Evolutionary conservation across 2,329 filamentous ascomycete species (phyloP).

Genomic region (Microdochium bolleyi): DNA sequence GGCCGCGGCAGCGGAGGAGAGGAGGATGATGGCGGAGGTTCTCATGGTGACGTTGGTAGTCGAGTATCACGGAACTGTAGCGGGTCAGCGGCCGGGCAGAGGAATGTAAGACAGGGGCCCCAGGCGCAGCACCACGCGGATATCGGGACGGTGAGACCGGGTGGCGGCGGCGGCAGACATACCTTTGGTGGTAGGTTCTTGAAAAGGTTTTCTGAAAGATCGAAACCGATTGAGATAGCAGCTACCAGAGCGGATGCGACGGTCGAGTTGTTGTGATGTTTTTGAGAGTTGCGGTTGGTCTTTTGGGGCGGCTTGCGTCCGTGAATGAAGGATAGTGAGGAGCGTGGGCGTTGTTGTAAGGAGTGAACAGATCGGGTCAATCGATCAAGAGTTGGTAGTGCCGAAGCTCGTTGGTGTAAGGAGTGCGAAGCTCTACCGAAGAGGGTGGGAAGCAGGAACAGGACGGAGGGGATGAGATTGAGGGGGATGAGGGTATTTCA

Average conservation of each 20-base stretch:
- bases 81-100: background rate
- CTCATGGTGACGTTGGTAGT: constrained; percentile 24
- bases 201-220: background rate
- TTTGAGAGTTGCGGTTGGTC: background rate
- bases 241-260: background rate
- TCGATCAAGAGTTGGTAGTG: background rate
- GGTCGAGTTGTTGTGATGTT: background rate
- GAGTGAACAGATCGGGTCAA: constrained; percentile 1
- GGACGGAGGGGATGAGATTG: background rate
- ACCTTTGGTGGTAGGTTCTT: background rate
- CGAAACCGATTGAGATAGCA: background rate
- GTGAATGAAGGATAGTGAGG: background rate
- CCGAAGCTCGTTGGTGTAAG: background rate
- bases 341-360: background rate
- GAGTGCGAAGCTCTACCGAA: background rate
- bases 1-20: constrained; percentile 23
- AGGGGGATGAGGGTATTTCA: background rate
- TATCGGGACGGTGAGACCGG: background rate
- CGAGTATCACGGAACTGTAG: background rate
- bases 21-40: constrained; percentile 25
- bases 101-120: background rate
- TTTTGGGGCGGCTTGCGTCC: background rate
- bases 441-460: background rate
- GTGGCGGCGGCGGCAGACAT: background rate
- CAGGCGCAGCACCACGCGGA: background rate